Conservation (phyloP, 2,329 filamentous ascomycete species). For the Pseudophaeomoniella oleicola region DNA sequence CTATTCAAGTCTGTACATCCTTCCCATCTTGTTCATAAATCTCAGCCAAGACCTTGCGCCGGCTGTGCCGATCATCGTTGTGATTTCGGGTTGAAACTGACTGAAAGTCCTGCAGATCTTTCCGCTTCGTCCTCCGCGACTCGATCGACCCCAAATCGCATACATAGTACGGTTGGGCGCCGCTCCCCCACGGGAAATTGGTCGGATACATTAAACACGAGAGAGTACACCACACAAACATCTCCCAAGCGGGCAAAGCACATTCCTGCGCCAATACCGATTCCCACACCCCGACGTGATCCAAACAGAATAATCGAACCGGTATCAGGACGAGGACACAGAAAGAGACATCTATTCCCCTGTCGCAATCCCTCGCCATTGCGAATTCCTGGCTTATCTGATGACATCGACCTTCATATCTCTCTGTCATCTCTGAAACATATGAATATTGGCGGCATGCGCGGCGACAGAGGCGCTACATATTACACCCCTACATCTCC, state of each 20-base stretch:
- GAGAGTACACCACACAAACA: background rate
- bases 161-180: background rate
- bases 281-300: slow-evolving; percentile 2
- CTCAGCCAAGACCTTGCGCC: background rate
- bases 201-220: background rate
- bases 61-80: background rate
- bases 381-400: background rate
- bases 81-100: too few relatives aligned
- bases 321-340: slow-evolving; percentile 4
- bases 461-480: slow-evolving; percentile 3
- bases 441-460: slow-evolving; percentile 1
- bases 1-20: too few relatives aligned
- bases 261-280: background rate
- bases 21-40: too few relatives aligned
- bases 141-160: background rate
- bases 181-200: background rate
- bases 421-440: slow-evolving; percentile 1
- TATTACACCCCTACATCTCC: slow-evolving; percentile 13
- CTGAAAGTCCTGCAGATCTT: background rate
- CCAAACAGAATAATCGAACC: slow-evolving; percentile 4
- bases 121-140: background rate
- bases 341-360: slow-evolving; percentile 4
- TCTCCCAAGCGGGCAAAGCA: background rate
- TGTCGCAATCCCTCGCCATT: background rate
- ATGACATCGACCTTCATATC: background rate